phyloP scores from a whole-genome alignment of 2,329 filamentous ascomycete genomes.

The Fusarium sp. region DNA sequence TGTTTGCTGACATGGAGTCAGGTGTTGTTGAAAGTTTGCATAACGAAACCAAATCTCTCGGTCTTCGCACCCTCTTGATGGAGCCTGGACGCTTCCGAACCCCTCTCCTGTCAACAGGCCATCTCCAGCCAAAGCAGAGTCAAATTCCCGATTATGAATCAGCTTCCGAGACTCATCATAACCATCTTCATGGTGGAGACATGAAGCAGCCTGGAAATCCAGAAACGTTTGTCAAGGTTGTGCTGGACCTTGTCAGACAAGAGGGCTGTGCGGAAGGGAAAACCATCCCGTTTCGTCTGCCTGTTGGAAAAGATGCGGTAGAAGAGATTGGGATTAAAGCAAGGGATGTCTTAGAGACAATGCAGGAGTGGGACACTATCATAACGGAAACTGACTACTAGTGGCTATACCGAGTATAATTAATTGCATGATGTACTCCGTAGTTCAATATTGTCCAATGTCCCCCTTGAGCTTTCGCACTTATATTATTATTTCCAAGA shows the following conservation, averaged over 20 bases:
- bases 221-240: conserved; percentile 1
- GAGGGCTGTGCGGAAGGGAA: conserved; percentile 2
- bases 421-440: too few relatives aligned
- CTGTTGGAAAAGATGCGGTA: conserved; percentile 50
- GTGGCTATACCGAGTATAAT: too few relatives aligned
- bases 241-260: conserved; percentile 13
- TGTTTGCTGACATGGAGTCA: background rate
- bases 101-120: background rate
- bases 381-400: too few relatives aligned
- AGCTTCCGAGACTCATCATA: background rate
- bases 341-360: conserved; percentile 38
- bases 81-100: conserved; percentile 24
- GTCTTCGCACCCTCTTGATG: conserved; percentile 13
- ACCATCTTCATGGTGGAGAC: background rate
- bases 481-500: too few relatives aligned
- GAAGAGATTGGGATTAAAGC: conserved; percentile 42
- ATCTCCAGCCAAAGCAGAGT: conserved; percentile 9
- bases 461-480: too few relatives aligned
- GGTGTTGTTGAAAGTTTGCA: conserved; percentile 23
- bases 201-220: conserved; percentile 12
- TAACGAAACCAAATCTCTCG: conserved; percentile 7
- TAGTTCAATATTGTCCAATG: too few relatives aligned
- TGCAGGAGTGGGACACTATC: conserved; percentile 45
- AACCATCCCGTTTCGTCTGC: conserved; percentile 39
- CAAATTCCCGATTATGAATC: conserved; percentile 9